phyloP scores from a whole-genome alignment of 495 filamentous ascomycete species.

The Penicillium antarcticum region DNA sequence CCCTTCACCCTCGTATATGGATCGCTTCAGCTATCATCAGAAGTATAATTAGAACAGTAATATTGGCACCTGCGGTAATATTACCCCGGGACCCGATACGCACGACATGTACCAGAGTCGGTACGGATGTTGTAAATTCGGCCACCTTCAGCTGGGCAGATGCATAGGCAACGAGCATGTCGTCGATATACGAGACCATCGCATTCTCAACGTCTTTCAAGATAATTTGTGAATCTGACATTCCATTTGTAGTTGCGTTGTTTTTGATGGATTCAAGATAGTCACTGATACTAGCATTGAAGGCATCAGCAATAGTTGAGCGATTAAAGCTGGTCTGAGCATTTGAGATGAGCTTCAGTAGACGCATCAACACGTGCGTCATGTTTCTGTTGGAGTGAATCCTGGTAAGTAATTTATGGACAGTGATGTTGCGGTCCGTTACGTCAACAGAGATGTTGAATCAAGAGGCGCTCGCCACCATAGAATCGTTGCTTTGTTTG shows the following conservation, averaged over 20 bases:
- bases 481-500: too few relatives aligned
- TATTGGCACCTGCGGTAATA: slow-evolving; percentile 24
- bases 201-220: slow-evolving; percentile 30
- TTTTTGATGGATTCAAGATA: slow-evolving; percentile 11
- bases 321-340: slow-evolving; percentile 30
- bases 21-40: slow-evolving; percentile 13
- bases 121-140: slow-evolving; percentile 2
- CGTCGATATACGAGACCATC: slow-evolving; percentile 28
- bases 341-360: slow-evolving; percentile 24
- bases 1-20: slow-evolving; percentile 11
- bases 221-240: slow-evolving; percentile 15
- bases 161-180: slow-evolving; percentile 28
- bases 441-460: slow-evolving; percentile 31
- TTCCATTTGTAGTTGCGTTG: background rate
- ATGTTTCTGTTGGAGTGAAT: slow-evolving; percentile 30
- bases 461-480: background rate
- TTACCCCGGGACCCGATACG: slow-evolving; percentile 23
- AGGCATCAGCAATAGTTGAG: slow-evolving; percentile 27
- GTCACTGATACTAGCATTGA: slow-evolving; percentile 28
- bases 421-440: slow-evolving; percentile 23
- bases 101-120: slow-evolving; percentile 12
- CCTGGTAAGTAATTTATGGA: slow-evolving; percentile 9
- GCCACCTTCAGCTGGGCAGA: slow-evolving; percentile 32
- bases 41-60: slow-evolving; percentile 17
- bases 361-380: slow-evolving; percentile 19